These are phyloP conservation scores for Jimgerdemannia flammicorona DNA, from an alignment of 192 early-diverging fungal genomes.

Conservation along the genomic window DNA sequence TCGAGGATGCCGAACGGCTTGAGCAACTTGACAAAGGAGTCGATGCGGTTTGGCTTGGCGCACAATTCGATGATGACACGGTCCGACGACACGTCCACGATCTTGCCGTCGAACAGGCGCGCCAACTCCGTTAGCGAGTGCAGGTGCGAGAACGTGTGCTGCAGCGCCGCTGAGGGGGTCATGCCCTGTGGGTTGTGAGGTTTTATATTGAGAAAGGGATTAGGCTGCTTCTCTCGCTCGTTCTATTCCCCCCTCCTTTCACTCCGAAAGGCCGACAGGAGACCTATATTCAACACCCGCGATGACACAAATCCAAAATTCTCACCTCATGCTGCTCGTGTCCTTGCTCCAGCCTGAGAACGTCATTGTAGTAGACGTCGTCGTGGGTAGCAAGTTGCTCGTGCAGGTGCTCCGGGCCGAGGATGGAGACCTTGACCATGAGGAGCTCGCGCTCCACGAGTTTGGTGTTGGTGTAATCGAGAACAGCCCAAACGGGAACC, in stretches of 20 bases:
- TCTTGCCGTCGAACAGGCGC: constrained; percentile 77
- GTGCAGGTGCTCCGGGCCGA: constrained; percentile 59
- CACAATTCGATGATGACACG: constrained; percentile 82
- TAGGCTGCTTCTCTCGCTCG: neutral
- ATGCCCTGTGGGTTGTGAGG: constrained; percentile 16
- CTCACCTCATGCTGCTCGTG: too few species aligned
- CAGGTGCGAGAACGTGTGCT: constrained; percentile 60
- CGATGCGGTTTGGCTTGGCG: constrained; percentile 83
- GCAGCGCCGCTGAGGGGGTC: constrained; percentile 41
- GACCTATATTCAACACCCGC: too few species aligned
- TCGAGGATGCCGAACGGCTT: constrained; percentile 96
- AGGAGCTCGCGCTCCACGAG: constrained; percentile 92
- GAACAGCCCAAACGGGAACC: constrained; percentile 93
- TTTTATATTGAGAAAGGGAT: neutral
- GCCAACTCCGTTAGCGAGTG: constrained; percentile 80
- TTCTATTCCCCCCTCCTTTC: too few species aligned
- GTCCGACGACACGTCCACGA: constrained; percentile 87
- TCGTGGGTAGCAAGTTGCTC: constrained; percentile 43
- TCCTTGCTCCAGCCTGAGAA: too few species aligned
- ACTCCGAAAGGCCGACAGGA: too few species aligned
- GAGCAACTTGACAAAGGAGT: constrained; percentile 89
- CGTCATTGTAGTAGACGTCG: constrained; percentile 11
- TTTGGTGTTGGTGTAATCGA: constrained; percentile 89
- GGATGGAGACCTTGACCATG: constrained; percentile 88
- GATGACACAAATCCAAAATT: too few species aligned